Percentiles rank a stretch among this genome's conserved stretches.
These are phyloP conservation scores for Flaveria floridana DNA, from an alignment of 140 eudicot genomes.

Conservation along the genomic window DNA sequence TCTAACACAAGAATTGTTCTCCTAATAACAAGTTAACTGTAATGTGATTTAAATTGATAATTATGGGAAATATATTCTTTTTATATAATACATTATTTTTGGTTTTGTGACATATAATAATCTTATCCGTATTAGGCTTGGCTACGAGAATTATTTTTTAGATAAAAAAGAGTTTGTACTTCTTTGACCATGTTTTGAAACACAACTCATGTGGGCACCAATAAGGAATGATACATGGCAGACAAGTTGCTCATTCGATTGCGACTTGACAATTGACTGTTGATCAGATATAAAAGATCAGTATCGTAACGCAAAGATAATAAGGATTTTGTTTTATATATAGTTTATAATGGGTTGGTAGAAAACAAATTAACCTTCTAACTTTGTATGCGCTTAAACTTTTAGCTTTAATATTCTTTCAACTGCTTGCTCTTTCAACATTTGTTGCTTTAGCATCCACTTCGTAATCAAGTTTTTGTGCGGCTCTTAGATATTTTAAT, in stretches of 20 bases:
- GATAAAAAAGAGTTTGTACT: background rate
- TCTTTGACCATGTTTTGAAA: background rate
- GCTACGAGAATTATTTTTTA: background rate
- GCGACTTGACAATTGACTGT: background rate
- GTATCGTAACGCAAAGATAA: background rate
- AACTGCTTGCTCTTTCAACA: background rate
- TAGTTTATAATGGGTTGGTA: background rate
- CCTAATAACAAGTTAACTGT: background rate
- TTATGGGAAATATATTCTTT: background rate
- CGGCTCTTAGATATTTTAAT: background rate
- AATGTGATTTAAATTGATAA: background rate
- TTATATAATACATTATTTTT: no score
- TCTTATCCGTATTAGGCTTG: background rate
- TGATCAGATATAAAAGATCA: background rate
- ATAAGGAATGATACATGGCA: background rate
- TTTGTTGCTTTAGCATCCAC: background rate
- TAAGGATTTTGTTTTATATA: no score
- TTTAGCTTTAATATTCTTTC: background rate
- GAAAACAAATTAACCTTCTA: background rate
- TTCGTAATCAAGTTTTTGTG: background rate
- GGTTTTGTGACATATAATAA: background rate
- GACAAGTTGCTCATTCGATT: background rate
- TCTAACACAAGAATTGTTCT: no score
- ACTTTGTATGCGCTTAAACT: background rate
- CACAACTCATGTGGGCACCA: background rate